A percentile compares a stretch with the other conserved stretches of the same genome.
Conservation (phyloP, 768 basidiomycete genomes). For the Calocybe cyanea region DNA sequence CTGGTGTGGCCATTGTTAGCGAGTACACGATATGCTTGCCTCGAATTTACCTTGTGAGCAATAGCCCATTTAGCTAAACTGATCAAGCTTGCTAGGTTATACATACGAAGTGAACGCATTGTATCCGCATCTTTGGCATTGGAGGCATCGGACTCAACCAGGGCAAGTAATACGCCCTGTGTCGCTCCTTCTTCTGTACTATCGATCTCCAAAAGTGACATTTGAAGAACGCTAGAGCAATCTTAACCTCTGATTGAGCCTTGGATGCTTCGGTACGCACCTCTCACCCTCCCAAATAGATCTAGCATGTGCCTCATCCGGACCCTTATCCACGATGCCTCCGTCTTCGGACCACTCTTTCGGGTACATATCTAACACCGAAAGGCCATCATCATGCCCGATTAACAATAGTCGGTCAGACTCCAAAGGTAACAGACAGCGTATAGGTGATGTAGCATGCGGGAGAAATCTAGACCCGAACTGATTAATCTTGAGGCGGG, state of each 20-base stretch:
- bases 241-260: background rate
- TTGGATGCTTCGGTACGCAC: slow-evolving; percentile 35
- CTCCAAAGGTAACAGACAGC: slow-evolving; percentile 68
- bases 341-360: slow-evolving; percentile 60
- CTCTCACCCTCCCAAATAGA: slow-evolving; percentile 77
- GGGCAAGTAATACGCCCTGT: slow-evolving; percentile 73
- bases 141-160: slow-evolving; percentile 55
- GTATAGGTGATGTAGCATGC: slow-evolving; percentile 71
- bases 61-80: slow-evolving; percentile 75
- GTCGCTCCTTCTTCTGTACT: slow-evolving; percentile 45
- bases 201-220: slow-evolving; percentile 71
- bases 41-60: slow-evolving; percentile 54
- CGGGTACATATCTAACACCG: slow-evolving; percentile 81
- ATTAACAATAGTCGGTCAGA: slow-evolving; percentile 67
- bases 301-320: slow-evolving; percentile 65
- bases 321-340: slow-evolving; percentile 48
- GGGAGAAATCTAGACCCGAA: slow-evolving; percentile 87
- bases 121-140: slow-evolving; percentile 51
- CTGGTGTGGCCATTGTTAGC: slow-evolving; percentile 27
- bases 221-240: slow-evolving; percentile 62
- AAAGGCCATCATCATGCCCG: slow-evolving; percentile 77
- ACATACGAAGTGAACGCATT: slow-evolving; percentile 68
- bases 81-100: slow-evolving; percentile 71
- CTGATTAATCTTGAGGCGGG: slow-evolving; percentile 64
- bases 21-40: slow-evolving; percentile 1